Base-by-base conservation (phyloP, 2,329 filamentous ascomycete species). In the Seiridium cupressi region DNA sequence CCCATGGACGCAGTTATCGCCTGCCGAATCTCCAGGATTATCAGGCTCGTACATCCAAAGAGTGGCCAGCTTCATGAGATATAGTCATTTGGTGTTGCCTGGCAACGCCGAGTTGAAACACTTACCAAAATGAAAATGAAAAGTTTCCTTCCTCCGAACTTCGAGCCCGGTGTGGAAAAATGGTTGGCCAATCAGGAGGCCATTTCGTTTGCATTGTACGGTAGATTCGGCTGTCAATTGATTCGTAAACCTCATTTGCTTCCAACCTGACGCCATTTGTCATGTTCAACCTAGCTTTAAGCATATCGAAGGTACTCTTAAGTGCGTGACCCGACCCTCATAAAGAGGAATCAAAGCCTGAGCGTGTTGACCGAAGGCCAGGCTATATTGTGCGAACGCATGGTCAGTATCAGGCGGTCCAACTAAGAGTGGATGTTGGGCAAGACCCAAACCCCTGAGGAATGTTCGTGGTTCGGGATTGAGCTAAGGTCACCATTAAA, bases 141-240 rank as follows among this genome's bases (percentile, higher is more conserved):
- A 69, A 68, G 65, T 69, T 72, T 67, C 63, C 66, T 69, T 69
- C 62, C 68, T 63, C 44, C 44, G 44, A 48, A 64, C 62, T 60
- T 62, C 63, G 61, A 63, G 40, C 38, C 53, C 58, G 60, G 62
- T 63, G 60, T 67, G 62, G 58, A 63, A 67, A 46, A 67, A 65
- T 64, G 63, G 63, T 61, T 63, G 60, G 60, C 59, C 62, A 51
- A 58, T 62, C 60, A 64, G 62, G 64, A 65, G 61, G 61, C 62
- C 66, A 63, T 67, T 63, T 65, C 56, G 58, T 68, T 68, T 63
- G 62, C 61, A 61, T 68, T 66, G 69, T 70, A 64, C 64, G 65
- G 68, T 71, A 69, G 66, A 68, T 63, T 62, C 58, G 34, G 49
- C 35, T n/a, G 49, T 53, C n/a, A 53, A 53, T 53, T 53, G 35